Percentiles rank a stretch among this genome's conserved stretches.
These are phyloP conservation scores for Leccinum arenicola DNA, from an alignment of 768 basidiomycete species.

Conservation along the genomic window DNA sequence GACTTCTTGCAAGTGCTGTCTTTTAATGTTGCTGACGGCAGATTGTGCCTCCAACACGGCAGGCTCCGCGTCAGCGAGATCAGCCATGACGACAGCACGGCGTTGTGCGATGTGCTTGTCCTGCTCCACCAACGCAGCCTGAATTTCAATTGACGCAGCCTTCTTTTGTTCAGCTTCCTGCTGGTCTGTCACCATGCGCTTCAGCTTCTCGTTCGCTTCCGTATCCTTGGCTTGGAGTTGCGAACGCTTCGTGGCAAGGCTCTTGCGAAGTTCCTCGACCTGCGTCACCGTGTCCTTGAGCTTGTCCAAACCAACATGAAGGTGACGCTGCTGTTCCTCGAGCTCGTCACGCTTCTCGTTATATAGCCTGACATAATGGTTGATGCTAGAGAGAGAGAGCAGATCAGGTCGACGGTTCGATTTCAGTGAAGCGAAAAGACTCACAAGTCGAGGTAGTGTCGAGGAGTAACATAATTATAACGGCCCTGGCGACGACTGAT, in stretches of 20 bases:
- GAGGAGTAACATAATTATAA: slow-evolving; percentile 94
- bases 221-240: slow-evolving; percentile 92
- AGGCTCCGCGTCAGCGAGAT: slow-evolving; percentile 96
- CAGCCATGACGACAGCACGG: slow-evolving; percentile 84
- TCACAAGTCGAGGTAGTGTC: slow-evolving; percentile 98
- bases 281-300: slow-evolving; percentile 93
- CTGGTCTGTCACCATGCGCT: slow-evolving; percentile 97
- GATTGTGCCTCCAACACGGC: slow-evolving; percentile 93
- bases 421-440: slow-evolving; percentile 32
- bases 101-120: slow-evolving; percentile 88
- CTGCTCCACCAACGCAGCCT: slow-evolving; percentile 89
- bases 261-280: slow-evolving; percentile 94
- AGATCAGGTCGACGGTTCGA: slow-evolving; percentile 5
- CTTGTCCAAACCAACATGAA: slow-evolving; percentile 97
- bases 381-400: slow-evolving; percentile 60
- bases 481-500: slow-evolving; percentile 92
- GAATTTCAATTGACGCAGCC: slow-evolving; percentile 91
- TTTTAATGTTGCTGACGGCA: slow-evolving; percentile 97
- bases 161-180: slow-evolving; percentile 99
- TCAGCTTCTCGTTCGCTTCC: slow-evolving; percentile 95
- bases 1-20: slow-evolving; percentile 94
- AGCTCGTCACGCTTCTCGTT: slow-evolving; percentile 96
- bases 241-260: slow-evolving; percentile 88
- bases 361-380: slow-evolving; percentile 93
- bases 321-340: slow-evolving; percentile 97